phyloP scores from a whole-genome alignment of 192 early-diverging fungal genomes.

The Thamnidium elegans region DNA sequence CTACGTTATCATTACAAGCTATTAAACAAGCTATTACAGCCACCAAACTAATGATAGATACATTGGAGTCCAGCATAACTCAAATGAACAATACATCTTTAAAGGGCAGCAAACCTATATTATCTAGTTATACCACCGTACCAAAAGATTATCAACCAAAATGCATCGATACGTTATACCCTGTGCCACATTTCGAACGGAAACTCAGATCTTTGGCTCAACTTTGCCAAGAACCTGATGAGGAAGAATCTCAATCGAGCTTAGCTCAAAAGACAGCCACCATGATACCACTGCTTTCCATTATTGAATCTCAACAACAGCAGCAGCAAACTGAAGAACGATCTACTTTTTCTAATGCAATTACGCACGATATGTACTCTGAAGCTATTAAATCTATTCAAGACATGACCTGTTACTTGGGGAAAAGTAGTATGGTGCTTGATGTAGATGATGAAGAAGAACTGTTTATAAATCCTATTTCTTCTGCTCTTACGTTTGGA shows the following conservation, averaged over 20 bases:
- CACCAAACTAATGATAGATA: constrained; percentile 30
- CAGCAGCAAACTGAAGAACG: background rate
- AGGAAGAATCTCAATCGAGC: background rate
- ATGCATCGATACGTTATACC: constrained; percentile 30
- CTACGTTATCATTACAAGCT: constrained; percentile 23
- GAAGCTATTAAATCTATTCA: constrained; percentile 25
- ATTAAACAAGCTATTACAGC: constrained; percentile 22
- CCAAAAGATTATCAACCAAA: constrained; percentile 24
- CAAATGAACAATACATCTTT: background rate
- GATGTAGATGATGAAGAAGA: constrained; percentile 31
- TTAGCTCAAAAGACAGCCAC: background rate
- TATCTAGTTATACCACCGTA: background rate
- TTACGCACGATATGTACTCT: constrained; percentile 32
- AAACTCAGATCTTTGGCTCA: constrained; percentile 32
- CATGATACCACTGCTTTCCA: constrained; percentile 23
- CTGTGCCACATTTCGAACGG: constrained; percentile 29
- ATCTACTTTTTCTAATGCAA: constrained; percentile 5
- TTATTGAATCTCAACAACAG: constrained; percentile 18
- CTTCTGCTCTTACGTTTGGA: constrained; percentile 17
- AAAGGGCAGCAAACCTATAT: too few relatives aligned
- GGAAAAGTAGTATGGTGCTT: constrained; percentile 23
- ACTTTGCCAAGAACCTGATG: constrained; percentile 27
- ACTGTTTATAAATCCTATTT: constrained; percentile 4
- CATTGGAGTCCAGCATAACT: constrained; percentile 17
- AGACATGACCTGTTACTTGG: constrained; percentile 19